phyloP scores from a whole-genome alignment of 352 stramenopile genomes.

The Phytophthora lateralis region DNA sequence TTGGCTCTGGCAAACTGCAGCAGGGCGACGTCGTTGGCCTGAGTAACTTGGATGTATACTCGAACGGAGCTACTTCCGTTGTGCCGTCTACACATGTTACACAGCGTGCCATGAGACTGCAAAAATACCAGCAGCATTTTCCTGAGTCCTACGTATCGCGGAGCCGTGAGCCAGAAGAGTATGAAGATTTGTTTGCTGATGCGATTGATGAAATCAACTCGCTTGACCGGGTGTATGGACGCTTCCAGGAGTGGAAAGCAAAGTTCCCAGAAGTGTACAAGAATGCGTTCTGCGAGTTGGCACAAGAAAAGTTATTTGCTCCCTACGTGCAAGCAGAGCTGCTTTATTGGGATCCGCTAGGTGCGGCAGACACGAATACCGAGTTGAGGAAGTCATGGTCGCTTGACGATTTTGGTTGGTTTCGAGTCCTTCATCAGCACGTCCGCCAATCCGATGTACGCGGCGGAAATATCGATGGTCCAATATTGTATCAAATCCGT shows the following conservation, averaged over 20 bases:
- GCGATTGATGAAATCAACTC: conserved; percentile 75
- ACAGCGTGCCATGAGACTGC: conserved; percentile 9
- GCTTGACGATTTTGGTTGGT: conserved; percentile 59
- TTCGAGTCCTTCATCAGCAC: conserved; percentile 49
- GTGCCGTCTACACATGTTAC: background rate
- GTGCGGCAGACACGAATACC: conserved; percentile 26
- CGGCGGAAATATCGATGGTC: conserved; percentile 27
- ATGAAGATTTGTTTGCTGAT: conserved; percentile 59
- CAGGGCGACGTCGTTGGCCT: conserved; percentile 22
- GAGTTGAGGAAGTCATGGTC: conserved; percentile 26
- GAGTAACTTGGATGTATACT: conserved; percentile 14
- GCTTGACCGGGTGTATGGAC: conserved; percentile 55
- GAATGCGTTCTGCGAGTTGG: conserved; percentile 63
- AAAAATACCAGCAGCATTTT: conserved; percentile 35
- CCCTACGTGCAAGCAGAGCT: conserved; percentile 72
- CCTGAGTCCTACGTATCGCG: conserved; percentile 29
- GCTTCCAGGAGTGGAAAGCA: conserved; percentile 74
- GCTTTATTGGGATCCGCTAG: conserved; percentile 68
- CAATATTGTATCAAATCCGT: conserved; percentile 48
- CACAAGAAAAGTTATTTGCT: conserved; percentile 61
- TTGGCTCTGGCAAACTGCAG: conserved; percentile 26
- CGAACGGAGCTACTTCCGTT: conserved; percentile 3
- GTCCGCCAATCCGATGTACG: conserved; percentile 6
- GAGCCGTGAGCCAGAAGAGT: background rate
- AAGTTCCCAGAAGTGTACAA: conserved; percentile 80